Base-by-base conservation (phyloP, 495 filamentous ascomycete species). In the Aspergillus baeticus region DNA sequence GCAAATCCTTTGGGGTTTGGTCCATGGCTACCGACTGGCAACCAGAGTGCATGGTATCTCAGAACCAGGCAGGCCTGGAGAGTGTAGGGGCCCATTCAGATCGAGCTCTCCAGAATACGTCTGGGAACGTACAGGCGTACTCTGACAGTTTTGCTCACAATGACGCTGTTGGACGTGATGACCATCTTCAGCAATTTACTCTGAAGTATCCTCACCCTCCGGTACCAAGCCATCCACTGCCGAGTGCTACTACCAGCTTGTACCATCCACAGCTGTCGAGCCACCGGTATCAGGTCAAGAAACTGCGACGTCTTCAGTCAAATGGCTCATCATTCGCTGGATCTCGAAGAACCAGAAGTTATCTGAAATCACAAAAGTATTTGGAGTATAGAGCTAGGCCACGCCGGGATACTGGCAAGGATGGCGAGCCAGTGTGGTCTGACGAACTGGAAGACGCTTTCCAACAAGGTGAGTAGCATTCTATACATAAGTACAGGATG, bases 381-480 rank as follows among this genome's bases (percentile, higher is more conserved):
- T 60, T 68, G 35, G 72, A 84, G 52, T 96, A 94, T 71, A 81
- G 91, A 58, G 80, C 80, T 47, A 83, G 86, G 57, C 88, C 90
- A 67, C 79, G 77, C 55, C 80, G 82, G 52, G 76, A 78, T 55
- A 75, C 76, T 53, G 76, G 79, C 37, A 76, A 77, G 44, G 71
- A 76, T 60, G 74, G 76, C n/a, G 80, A 83, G 57, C 69, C 81
- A 50, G 77, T 87, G 60, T 98, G 93, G 93, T 87, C 91, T 5
- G 86, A 92, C 59, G 74, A 86, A 59, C 71, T 97, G 14, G 94
- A 98, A 68, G 80, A 87, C 67, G 88, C 90, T 15, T 98, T 98
- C 64, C 85, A 94, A 65, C 87, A 91, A 72, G 93, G 94, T 97
- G 76, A 75, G 79, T 48, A 17, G 23, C 18, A 22, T 26, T 10